Evolutionary conservation across 2,329 filamentous ascomycete species (phyloP).

Genomic region (Neurospora crassa): DNA sequence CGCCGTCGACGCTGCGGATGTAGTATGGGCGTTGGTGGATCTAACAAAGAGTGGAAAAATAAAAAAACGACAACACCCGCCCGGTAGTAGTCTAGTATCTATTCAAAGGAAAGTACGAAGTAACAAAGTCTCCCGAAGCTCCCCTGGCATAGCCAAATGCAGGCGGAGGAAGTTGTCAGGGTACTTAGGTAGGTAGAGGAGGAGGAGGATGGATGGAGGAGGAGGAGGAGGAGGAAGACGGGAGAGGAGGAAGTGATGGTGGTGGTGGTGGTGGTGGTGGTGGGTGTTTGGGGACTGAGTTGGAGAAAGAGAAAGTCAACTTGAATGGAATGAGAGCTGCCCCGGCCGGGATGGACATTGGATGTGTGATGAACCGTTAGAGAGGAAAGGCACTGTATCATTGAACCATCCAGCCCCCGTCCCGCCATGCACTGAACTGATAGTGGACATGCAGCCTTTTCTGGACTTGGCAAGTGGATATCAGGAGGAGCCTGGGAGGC

Average conservation of each 20-base stretch:
- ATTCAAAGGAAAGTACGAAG: conserved; percentile 1
- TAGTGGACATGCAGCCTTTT: neutral
- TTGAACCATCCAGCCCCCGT: neutral
- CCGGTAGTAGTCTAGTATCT: neutral
- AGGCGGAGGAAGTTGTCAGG: conserved; percentile 1
- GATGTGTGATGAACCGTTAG: too few species aligned
- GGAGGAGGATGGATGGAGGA: conserved; percentile 1
- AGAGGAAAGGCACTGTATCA: neutral
- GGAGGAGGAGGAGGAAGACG: conserved; percentile 1
- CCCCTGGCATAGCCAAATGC: conserved; percentile 2
- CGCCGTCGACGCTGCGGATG: neutral
- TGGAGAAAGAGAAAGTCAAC: neutral
- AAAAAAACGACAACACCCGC: neutral
- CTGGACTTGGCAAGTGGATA: neutral
- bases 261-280: neutral
- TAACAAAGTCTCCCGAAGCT: neutral
- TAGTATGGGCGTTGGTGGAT: neutral
- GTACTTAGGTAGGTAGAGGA: neutral
- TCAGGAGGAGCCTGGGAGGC: neutral
- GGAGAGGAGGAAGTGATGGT: neutral
- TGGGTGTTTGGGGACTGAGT: neutral
- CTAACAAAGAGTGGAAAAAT: neutral
- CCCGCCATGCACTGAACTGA: neutral
- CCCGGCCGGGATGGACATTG: too few species aligned
- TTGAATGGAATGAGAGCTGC: neutral